These are phyloP conservation scores for Fomitopsis serialis DNA, from an alignment of 768 basidiomycete species.

Conservation along the genomic window DNA sequence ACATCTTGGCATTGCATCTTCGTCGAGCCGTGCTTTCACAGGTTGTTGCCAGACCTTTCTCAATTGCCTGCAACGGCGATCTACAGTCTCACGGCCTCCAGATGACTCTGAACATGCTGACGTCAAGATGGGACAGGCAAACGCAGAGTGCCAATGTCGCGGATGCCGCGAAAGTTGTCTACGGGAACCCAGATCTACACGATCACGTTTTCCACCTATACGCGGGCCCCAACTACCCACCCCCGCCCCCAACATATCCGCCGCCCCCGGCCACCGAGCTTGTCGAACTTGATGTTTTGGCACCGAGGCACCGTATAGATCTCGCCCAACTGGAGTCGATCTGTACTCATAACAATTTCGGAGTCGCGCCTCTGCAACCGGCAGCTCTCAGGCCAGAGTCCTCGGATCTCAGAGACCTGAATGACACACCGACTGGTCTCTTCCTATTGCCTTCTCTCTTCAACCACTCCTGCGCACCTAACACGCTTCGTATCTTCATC, in stretches of 20 bases:
- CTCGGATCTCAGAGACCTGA: not conserved
- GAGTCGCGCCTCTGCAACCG: not conserved
- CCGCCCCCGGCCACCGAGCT: not conserved
- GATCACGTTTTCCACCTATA: slow-evolving; percentile 20
- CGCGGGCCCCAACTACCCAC: slow-evolving; percentile 17
- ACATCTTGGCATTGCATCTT: not conserved
- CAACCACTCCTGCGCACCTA: slow-evolving; percentile 29
- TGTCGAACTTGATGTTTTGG: slow-evolving; percentile 1
- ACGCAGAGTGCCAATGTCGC: slow-evolving; percentile 8
- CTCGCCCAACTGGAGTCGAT: slow-evolving; percentile 21
- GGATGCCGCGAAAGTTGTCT: slow-evolving; percentile 11
- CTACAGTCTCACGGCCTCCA: slow-evolving; percentile 1
- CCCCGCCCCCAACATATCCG: slow-evolving; percentile 15
- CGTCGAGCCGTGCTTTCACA: not conserved
- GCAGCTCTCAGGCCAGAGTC: not conserved
- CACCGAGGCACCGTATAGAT: slow-evolving; percentile 16
- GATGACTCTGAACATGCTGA: slow-evolving; percentile 6
- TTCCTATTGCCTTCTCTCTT: slow-evolving; percentile 26
- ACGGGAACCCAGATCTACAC: slow-evolving; percentile 18
- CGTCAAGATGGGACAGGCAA: slow-evolving; percentile 1
- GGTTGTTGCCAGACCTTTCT: slow-evolving; percentile 25
- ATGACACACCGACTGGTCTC: slow-evolving; percentile 15
- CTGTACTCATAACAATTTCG: slow-evolving; percentile 18
- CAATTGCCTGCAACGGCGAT: slow-evolving; percentile 12
- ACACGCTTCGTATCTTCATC: slow-evolving; percentile 17